These are phyloP conservation scores for Naumovozyma dairenensis DNA, from an alignment of 805 yeast genomes.

Conservation along the genomic window DNA sequence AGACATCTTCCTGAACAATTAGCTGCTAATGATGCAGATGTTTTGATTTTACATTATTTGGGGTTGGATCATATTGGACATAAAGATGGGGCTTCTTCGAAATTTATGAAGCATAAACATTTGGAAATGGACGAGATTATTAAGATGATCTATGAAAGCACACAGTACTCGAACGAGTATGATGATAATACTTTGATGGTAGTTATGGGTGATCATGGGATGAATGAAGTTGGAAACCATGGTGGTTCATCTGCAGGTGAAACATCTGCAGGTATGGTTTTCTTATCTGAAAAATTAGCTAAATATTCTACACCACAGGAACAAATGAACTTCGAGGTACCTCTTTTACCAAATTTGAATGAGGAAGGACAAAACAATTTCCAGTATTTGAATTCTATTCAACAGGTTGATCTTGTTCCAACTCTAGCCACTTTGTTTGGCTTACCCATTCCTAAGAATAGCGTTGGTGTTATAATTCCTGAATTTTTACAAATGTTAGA, in stretches of 20 bases:
- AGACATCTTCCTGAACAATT: slow-evolving; percentile 66
- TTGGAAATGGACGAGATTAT: slow-evolving; percentile 74
- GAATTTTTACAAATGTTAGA: slow-evolving; percentile 48
- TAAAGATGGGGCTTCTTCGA: slow-evolving; percentile 82
- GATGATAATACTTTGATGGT: slow-evolving; percentile 53
- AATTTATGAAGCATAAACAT: slow-evolving; percentile 75
- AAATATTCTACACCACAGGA: slow-evolving; percentile 12
- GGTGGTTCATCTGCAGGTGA: slow-evolving; percentile 94
- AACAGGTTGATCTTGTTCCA: slow-evolving; percentile 92
- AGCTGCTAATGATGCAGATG: slow-evolving; percentile 56
- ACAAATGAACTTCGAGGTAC: slow-evolving; percentile 11
- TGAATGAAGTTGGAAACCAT: slow-evolving; percentile 92
- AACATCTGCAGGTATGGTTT: slow-evolving; percentile 72
- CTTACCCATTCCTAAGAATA: slow-evolving; percentile 83
- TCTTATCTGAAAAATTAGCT: slow-evolving; percentile 54
- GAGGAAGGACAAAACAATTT: slow-evolving; percentile 36
- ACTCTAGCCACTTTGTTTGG: slow-evolving; percentile 74
- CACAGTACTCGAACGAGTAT: too few species aligned
- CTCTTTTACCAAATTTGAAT: slow-evolving; percentile 24
- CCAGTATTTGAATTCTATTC: slow-evolving; percentile 46
- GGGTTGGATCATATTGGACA: slow-evolving; percentile 98
- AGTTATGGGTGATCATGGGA: slow-evolving; percentile 89
- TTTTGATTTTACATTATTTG: slow-evolving; percentile 75
- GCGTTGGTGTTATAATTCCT: slow-evolving; percentile 62
- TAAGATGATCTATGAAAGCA: slow-evolving; percentile 37